Base-by-base conservation (phyloP, 805 yeast genomes). In the Novakomyces olei region DNA sequence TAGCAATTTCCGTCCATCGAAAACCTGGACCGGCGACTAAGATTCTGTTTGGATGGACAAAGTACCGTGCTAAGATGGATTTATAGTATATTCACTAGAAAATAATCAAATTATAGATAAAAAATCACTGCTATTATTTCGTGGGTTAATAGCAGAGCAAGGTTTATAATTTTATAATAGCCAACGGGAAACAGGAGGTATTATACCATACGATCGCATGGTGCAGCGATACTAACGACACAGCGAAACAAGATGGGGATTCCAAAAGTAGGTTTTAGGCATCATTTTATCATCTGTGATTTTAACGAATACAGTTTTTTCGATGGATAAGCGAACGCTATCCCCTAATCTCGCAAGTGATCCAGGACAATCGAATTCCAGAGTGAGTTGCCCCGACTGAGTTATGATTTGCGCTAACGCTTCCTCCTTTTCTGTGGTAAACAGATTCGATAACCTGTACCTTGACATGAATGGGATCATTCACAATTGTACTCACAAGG, bases 321-420 rank as follows among this genome's bases (percentile, higher is more conserved):
- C 70, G 94, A 56, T 85, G 79, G 61, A 81, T 88, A 59, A 80
- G 95, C 31, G 96, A 88, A 58, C 71, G 99, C 70, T 88, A 96
- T 95, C 99, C 99, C 20, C 62, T 76, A 61, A 81, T 83, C 42
- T 73, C 91, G 7, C 92, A 81, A 53, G 59, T 71, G 46, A 71
- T 85, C 41, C 80, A 74, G 43, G 88, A 73, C 19, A 63, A 65
- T 33, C 79, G 76, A 44, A 69, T 83, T 37, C 91, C 95, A 3
- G 95, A 83, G 59, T 51, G 45, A 23, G 54, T 40, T 6, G 12
- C 14, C 6, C 27, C 17, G 34, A 19, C 34, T 23, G 17, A 30
- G 6, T n/a, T 4, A 4, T 15, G n/a, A 14, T 7, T 26, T 15
- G 6, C 5, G 5, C 4, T 19, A 18, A 12, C 4, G 5, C 5